Percentiles rank a stretch among this genome's conserved stretches.
Conservation (phyloP, 768 basidiomycete genomes). For the Rhodotorula diobovata region DNA sequence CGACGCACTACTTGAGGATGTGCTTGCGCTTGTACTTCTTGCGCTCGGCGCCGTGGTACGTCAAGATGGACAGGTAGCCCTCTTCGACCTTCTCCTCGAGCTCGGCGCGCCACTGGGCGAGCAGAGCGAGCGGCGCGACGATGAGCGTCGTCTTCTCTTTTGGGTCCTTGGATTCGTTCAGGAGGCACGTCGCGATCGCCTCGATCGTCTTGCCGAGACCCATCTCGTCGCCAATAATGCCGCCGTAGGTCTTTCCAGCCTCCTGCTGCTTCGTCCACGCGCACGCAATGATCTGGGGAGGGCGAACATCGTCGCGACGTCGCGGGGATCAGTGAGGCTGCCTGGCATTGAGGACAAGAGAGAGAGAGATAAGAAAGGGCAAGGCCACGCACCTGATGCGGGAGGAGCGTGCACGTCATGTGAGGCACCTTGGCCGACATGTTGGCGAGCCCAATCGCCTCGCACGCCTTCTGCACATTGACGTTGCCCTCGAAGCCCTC, state of each 20-base stretch:
- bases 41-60: constrained; percentile 60
- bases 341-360: no score
- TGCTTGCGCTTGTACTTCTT: constrained; percentile 52
- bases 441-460: constrained; percentile 55
- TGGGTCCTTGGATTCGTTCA: constrained; percentile 56
- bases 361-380: not conserved
- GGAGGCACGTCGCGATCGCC: constrained; percentile 70
- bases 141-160: constrained; percentile 63
- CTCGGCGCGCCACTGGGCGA: constrained; percentile 56
- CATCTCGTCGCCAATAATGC: constrained; percentile 32
- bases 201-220: constrained; percentile 95
- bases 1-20: constrained; percentile 48
- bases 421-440: constrained; percentile 57
- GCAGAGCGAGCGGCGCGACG: constrained; percentile 58
- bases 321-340: no score
- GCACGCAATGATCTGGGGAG: constrained; percentile 57
- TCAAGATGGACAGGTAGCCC: constrained; percentile 52
- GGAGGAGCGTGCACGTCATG: constrained; percentile 61
- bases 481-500: constrained; percentile 49
- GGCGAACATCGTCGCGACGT: no score
- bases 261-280: constrained; percentile 56
- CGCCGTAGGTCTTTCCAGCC: constrained; percentile 23
- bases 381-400: constrained; percentile 42
- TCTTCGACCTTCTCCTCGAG: constrained; percentile 52
- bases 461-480: constrained; percentile 58